A percentile compares a stretch with the other conserved stretches of the same genome.
These are phyloP conservation scores for Amorphotheca resinae DNA, from an alignment of 495 filamentous ascomycete genomes.

Conservation along the genomic window DNA sequence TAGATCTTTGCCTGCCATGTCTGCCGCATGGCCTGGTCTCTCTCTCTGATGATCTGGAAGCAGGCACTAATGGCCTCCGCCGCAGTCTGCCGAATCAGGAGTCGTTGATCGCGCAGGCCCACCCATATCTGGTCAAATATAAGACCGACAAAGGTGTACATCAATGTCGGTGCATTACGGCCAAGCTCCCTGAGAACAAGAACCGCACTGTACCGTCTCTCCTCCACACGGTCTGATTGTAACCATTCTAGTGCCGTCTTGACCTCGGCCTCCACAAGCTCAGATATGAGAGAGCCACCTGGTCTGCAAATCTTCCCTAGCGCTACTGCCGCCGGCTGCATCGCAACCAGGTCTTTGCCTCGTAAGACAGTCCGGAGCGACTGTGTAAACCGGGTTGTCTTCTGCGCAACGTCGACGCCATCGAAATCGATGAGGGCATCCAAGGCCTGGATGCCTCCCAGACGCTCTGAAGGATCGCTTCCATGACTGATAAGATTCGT, in stretches of 20 bases:
- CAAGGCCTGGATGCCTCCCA: constrained; percentile 84
- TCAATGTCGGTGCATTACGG: constrained; percentile 78
- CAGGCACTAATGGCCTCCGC: constrained; percentile 84
- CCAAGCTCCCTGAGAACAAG: constrained; percentile 82
- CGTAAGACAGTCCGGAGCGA: constrained; percentile 79
- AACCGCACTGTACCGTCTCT: constrained; percentile 80
- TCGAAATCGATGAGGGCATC: constrained; percentile 91
- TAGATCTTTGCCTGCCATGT: constrained; percentile 81
- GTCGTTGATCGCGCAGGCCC: constrained; percentile 74
- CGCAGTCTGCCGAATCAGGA: constrained; percentile 82
- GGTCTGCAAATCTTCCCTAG: constrained; percentile 82
- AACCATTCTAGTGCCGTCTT: constrained; percentile 92
- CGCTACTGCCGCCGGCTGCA: constrained; percentile 76
- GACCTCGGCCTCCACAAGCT: constrained; percentile 92
- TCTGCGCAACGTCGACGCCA: constrained; percentile 84
- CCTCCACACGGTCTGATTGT: constrained; percentile 88
- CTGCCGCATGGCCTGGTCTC: constrained; percentile 73
- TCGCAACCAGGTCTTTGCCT: constrained; percentile 75
- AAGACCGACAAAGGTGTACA: constrained; percentile 81
- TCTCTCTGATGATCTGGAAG: constrained; percentile 83
- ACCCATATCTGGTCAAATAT: constrained; percentile 95
- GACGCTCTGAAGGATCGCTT: constrained; percentile 71
- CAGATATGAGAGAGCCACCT: constrained; percentile 86
- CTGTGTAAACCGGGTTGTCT: constrained; percentile 84
- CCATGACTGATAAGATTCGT: constrained; percentile 67